These are phyloP conservation scores for Datisca glomerata DNA, from an alignment of 306 rosid species.

Conservation along the genomic window DNA sequence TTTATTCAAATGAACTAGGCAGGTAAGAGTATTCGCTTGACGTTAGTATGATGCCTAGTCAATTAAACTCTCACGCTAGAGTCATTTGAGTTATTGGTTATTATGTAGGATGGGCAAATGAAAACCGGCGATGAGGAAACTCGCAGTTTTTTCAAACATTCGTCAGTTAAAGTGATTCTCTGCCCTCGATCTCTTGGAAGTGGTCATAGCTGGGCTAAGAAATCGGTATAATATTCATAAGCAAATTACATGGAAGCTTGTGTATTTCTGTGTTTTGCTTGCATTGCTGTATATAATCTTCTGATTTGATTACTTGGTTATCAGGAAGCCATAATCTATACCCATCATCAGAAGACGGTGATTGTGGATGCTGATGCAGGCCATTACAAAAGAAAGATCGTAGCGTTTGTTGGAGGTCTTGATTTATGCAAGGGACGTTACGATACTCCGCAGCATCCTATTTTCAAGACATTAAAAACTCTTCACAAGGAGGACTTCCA, in stretches of 20 bases:
- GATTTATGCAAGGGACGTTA: slow-evolving; percentile 79
- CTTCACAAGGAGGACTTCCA: slow-evolving; percentile 62
- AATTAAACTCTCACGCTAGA: too few relatives aligned
- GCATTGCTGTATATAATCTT: neutral
- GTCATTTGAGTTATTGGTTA: too few relatives aligned
- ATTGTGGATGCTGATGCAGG: slow-evolving; percentile 88
- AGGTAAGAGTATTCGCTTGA: too few relatives aligned
- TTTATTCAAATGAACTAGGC: too few relatives aligned
- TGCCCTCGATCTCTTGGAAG: slow-evolving; percentile 74
- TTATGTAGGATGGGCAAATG: slow-evolving; percentile 61
- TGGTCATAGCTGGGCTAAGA: slow-evolving; percentile 56
- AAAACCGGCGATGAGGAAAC: slow-evolving; percentile 68
- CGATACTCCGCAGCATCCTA: slow-evolving; percentile 59
- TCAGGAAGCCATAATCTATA: slow-evolving; percentile 83
- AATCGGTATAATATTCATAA: slow-evolving; percentile 35
- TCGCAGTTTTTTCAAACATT: slow-evolving; percentile 67
- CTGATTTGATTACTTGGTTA: slow-evolving; percentile 5
- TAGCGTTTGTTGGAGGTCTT: slow-evolving; percentile 88
- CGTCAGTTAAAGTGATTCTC: slow-evolving; percentile 67
- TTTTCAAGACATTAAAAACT: slow-evolving; percentile 54
- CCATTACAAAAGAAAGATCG: slow-evolving; percentile 50
- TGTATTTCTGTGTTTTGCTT: neutral
- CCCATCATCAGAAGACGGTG: slow-evolving; percentile 93
- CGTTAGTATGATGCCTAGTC: too few relatives aligned
- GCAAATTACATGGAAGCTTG: neutral